A percentile compares a stretch with the other conserved stretches of the same genome.
Conservation (phyloP, 176 grass and related monocot species). For the Lolium perenne region DNA sequence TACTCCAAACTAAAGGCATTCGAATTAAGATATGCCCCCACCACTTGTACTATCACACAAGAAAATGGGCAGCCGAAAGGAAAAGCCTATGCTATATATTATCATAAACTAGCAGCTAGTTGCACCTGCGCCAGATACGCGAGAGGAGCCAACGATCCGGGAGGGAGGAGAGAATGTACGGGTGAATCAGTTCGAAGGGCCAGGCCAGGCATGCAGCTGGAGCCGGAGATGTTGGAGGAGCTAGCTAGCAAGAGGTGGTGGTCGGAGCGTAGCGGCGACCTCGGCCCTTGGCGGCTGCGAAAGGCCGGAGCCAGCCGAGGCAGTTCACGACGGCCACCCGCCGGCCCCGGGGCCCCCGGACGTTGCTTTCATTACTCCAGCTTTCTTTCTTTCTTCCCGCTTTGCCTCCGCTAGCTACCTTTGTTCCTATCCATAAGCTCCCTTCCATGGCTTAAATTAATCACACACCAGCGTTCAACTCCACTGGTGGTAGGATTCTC, state of each 20-base stretch:
- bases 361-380: not conserved
- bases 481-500: constrained; percentile 20
- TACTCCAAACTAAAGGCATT: not conserved
- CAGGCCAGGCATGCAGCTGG: not conserved
- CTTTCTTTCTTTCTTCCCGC: not conserved
- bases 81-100: not conserved
- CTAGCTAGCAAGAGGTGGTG: not conserved
- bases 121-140: constrained; percentile 9
- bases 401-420: not conserved
- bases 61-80: constrained; percentile 35
- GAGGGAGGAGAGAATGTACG: not conserved
- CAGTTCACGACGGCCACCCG: not conserved
- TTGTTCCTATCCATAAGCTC: constrained; percentile 48
- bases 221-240: constrained; percentile 2
- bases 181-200: constrained; percentile 8
- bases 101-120: not conserved
- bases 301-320: constrained; percentile 23
- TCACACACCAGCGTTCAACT: not conserved
- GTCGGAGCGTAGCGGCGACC: constrained; percentile 17
- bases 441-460: constrained; percentile 40
- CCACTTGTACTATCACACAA: not conserved
- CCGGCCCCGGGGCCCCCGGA: not conserved
- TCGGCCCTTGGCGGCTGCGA: constrained; percentile 42
- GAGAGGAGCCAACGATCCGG: not conserved
- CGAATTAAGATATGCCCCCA: not conserved